phyloP scores from a whole-genome alignment of 1,284 basidiomycete genomes.

The Ustilago trichophora region DNA sequence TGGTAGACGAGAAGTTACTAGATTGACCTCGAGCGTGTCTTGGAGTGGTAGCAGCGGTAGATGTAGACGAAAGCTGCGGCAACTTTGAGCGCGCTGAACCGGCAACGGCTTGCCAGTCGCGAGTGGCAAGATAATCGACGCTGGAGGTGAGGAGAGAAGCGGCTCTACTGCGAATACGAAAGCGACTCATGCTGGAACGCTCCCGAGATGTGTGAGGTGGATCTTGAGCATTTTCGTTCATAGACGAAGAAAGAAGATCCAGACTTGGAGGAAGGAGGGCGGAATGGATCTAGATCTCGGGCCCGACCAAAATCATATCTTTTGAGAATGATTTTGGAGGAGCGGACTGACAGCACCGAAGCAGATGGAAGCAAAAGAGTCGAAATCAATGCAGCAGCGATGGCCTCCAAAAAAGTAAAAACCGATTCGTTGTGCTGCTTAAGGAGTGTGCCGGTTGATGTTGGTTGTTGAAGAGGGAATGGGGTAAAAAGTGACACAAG shows the following conservation, averaged over 20 bases:
- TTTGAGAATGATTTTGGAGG: neutral
- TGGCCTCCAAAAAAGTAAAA: too few species aligned
- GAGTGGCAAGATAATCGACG: slow-evolving; percentile 34
- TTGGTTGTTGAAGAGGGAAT: too few species aligned
- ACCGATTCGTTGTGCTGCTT: too few species aligned
- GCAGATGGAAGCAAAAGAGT: too few species aligned
- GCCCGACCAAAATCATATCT: slow-evolving; percentile 2
- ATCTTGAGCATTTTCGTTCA: slow-evolving; percentile 23
- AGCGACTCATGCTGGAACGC: slow-evolving; percentile 37
- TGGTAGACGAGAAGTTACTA: slow-evolving; percentile 10
- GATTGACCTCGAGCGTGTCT: slow-evolving; percentile 3
- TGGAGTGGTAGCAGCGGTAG: neutral
- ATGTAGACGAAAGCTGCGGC: slow-evolving; percentile 16
- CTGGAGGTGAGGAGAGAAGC: slow-evolving; percentile 30
- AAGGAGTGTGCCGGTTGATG: too few species aligned
- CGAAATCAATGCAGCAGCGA: too few species aligned
- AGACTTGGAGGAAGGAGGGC: neutral
- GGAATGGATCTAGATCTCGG: neutral
- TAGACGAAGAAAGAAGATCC: slow-evolving; percentile 1
- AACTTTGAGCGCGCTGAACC: slow-evolving; percentile 22
- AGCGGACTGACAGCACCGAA: too few species aligned
- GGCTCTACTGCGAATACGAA: slow-evolving; percentile 34
- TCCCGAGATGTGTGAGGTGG: slow-evolving; percentile 19
- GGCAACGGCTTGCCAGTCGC: slow-evolving; percentile 38
- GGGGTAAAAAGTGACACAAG: too few species aligned